Percentiles rank a stretch among this genome's conserved stretches.
Conservation (phyloP, 2,329 filamentous ascomycete genomes). For the Fusarium pseudonygamai region DNA sequence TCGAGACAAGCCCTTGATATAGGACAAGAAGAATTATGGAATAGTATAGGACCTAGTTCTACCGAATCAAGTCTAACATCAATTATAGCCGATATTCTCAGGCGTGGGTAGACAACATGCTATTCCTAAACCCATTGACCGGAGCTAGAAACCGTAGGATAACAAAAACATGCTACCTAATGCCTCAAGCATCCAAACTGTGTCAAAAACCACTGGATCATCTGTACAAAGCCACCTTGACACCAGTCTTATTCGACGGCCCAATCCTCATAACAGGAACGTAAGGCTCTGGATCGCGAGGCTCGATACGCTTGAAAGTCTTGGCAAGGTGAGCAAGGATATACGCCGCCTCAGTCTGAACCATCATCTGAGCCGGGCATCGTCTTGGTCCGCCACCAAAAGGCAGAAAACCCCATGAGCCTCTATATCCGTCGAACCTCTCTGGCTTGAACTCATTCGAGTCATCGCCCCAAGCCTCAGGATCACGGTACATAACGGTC, state of each 20-base stretch:
- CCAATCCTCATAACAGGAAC: neutral
- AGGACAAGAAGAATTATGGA: neutral
- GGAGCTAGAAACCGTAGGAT: neutral
- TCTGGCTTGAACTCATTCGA: neutral
- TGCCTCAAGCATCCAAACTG: fast-evolving
- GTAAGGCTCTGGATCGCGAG: neutral
- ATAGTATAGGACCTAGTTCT: fast-evolving
- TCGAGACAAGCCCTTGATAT: neutral
- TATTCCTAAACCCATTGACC: too few species aligned
- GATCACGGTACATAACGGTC: neutral
- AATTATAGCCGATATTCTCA: neutral
- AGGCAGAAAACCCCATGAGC: neutral
- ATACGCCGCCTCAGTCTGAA: neutral
- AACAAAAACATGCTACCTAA: fast-evolving
- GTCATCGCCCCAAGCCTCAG: neutral
- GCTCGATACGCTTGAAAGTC: neutral
- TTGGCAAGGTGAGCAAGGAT: neutral
- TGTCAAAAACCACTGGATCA: neutral
- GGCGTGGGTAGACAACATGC: neutral
- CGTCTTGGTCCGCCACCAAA: neutral
- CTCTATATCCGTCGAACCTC: neutral
- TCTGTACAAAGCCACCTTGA: neutral
- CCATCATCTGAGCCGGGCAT: neutral
- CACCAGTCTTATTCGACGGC: neutral
- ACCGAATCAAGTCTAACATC: neutral